phyloP scores from a whole-genome alignment of 2,329 filamentous ascomycete genomes.

The Aspergillus niger region DNA sequence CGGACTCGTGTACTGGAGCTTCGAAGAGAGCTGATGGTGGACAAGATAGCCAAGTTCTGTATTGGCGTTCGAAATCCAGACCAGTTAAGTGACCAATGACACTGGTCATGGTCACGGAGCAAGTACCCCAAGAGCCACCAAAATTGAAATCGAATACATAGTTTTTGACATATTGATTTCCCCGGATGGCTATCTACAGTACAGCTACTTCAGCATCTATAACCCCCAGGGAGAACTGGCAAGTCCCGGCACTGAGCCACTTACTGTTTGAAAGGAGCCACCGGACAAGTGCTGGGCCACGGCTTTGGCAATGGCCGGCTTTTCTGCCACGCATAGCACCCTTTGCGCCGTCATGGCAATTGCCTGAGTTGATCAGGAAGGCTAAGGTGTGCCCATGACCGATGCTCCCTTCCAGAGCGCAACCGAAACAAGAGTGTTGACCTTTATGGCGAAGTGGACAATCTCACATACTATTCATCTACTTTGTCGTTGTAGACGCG shows the following conservation, averaged over 20 bases:
- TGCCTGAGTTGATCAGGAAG: background rate
- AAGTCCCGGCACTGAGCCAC: constrained; percentile 31
- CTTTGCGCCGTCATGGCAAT: constrained; percentile 35
- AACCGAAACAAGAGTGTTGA: background rate
- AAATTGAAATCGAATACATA: constrained; percentile 92
- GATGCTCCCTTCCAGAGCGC: background rate
- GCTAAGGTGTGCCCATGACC: background rate
- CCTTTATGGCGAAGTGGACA: background rate
- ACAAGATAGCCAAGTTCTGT: constrained; percentile 78
- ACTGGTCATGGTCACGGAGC: constrained; percentile 88
- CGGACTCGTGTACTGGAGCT: constrained; percentile 69
- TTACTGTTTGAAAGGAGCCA: constrained; percentile 68
- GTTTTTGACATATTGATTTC: constrained; percentile 84
- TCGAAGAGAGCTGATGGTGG: constrained; percentile 78
- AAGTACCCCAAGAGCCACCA: constrained; percentile 74
- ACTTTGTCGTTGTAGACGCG: background rate
- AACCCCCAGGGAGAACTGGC: background rate
- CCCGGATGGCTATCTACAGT: constrained; percentile 67
- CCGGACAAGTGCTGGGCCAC: constrained; percentile 88
- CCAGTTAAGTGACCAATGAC: constrained; percentile 84
- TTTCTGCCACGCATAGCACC: constrained; percentile 77
- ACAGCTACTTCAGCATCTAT: constrained; percentile 23
- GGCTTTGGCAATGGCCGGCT: constrained; percentile 94
- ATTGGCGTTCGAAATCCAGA: constrained; percentile 73
- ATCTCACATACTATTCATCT: no score